A percentile compares a stretch with the other conserved stretches of the same genome.
Conservation (phyloP, 2,329 filamentous ascomycete species). For the Boeremia lycopersici region DNA sequence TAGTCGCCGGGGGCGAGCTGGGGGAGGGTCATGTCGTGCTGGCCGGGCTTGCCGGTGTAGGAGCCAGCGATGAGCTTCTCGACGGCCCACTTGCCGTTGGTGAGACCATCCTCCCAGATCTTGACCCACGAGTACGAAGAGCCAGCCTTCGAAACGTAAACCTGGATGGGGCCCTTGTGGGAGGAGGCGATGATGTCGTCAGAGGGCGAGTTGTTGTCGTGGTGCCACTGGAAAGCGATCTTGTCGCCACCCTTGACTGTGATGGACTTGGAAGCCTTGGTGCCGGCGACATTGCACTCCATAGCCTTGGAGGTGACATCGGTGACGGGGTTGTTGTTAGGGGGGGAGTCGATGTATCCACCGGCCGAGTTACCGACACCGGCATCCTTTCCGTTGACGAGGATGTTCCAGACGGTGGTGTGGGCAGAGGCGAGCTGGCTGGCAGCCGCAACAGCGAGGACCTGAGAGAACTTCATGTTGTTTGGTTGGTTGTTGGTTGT, state of each 20-base stretch:
- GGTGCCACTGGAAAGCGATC: conserved; percentile 57
- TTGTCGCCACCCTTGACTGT: conserved; percentile 56
- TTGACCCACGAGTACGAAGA: conserved; percentile 57
- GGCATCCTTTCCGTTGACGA: conserved; percentile 51
- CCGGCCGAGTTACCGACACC: conserved; percentile 42
- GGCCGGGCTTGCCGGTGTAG: conserved; percentile 46
- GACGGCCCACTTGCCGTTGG: conserved; percentile 47
- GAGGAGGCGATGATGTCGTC: conserved; percentile 61
- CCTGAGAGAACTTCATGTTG: conserved; percentile 42
- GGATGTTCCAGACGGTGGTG: conserved; percentile 44
- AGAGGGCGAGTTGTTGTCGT: conserved; percentile 50
- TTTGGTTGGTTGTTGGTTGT: conserved; percentile 8
- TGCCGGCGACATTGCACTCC: conserved; percentile 44
- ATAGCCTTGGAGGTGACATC: conserved; percentile 45
- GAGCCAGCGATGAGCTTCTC: conserved; percentile 42
- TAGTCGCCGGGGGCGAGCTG: conserved; percentile 50
- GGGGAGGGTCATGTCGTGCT: conserved; percentile 51
- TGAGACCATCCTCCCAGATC: conserved; percentile 48
- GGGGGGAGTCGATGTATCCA: conserved; percentile 57
- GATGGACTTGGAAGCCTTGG: conserved; percentile 50
- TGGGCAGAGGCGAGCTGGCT: conserved; percentile 40
- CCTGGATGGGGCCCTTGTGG: conserved; percentile 60
- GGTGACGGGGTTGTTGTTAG: conserved; percentile 45
- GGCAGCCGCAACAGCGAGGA: conserved; percentile 37
- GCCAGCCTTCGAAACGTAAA: conserved; percentile 55